phyloP scores from a whole-genome alignment of 2,329 filamentous ascomycete genomes.

The Pseudogymnoascus sp. region DNA sequence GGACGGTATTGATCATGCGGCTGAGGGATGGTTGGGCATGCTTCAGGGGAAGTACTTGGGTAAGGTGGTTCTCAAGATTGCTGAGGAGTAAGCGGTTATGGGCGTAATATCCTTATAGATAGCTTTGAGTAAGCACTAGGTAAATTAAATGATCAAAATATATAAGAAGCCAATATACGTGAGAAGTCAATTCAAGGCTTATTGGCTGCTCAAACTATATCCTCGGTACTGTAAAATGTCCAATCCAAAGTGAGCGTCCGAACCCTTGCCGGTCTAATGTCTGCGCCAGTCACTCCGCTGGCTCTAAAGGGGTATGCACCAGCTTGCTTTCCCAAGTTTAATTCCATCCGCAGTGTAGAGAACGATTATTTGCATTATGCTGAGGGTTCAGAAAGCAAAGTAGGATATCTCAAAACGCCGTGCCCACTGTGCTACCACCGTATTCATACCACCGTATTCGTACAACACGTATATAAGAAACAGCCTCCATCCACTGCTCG shows the following conservation, averaged over 20 bases:
- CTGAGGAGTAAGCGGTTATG: conserved; percentile 14
- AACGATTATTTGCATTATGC: background rate
- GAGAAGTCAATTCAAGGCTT: background rate
- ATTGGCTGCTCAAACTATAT: background rate
- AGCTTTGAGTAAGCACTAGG: background rate
- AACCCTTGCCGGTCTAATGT: background rate
- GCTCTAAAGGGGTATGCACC: background rate
- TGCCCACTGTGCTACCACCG: background rate
- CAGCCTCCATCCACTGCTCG: background rate
- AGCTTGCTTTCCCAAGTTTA: background rate
- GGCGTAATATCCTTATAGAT: background rate
- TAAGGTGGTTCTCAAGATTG: conserved; percentile 61
- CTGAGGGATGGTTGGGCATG: conserved; percentile 58
- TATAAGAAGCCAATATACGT: background rate
- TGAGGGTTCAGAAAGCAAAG: background rate
- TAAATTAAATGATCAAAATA: background rate
- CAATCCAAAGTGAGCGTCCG: background rate
- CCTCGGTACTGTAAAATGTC: background rate
- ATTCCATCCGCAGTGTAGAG: background rate
- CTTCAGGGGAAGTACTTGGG: conserved; percentile 63
- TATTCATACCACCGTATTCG: background rate
- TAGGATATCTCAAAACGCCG: conserved; percentile 4
- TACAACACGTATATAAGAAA: background rate
- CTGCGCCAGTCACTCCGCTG: background rate
- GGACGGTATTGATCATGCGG: conserved; percentile 57